Conservation (phyloP, 2,329 filamentous ascomycete species). For the Aspergillus pseudoterreus region DNA sequence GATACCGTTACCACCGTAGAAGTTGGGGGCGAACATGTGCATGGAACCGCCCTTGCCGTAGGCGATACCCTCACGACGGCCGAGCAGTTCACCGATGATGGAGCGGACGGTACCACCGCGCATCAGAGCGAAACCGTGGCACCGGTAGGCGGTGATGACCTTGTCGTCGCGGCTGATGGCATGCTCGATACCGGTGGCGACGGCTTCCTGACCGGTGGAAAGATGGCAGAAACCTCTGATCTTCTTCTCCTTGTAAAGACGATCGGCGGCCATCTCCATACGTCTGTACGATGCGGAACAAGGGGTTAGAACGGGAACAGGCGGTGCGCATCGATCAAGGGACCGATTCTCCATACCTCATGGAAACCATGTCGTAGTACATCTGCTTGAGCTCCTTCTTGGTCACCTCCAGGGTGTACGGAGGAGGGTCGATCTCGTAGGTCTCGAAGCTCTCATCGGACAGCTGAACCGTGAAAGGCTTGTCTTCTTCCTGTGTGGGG, state of each 20-base stretch:
- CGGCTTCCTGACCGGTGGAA: conserved; percentile 95
- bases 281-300: conserved; percentile 56
- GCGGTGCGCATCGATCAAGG: too few relatives aligned
- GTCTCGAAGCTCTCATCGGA: conserved; percentile 99
- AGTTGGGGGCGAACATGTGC: conserved; percentile 99
- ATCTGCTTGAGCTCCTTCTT: conserved; percentile 99
- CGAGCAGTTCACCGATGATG: conserved; percentile 93
- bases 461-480: conserved; percentile 86
- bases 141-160: conserved; percentile 96
- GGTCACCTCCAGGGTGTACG: conserved; percentile 87
- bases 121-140: conserved; percentile 98
- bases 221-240: conserved; percentile 99
- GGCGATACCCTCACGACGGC: conserved; percentile 91
- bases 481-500: conserved; percentile 73
- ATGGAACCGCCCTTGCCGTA: conserved; percentile 99
- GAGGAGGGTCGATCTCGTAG: conserved; percentile 94
- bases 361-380: conserved; percentile 95
- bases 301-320: too few relatives aligned
- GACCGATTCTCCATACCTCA: conserved; percentile 62
- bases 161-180: conserved; percentile 89
- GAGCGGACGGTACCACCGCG: conserved; percentile 84
- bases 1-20: conserved; percentile 98
- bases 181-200: conserved; percentile 94
- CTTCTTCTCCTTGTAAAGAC: conserved; percentile 99
- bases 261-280: conserved; percentile 99